A percentile compares a stretch with the other conserved stretches of the same genome.
Conservation (phyloP, 192 early-diverging fungal genomes). For the Backusella australiensis region DNA sequence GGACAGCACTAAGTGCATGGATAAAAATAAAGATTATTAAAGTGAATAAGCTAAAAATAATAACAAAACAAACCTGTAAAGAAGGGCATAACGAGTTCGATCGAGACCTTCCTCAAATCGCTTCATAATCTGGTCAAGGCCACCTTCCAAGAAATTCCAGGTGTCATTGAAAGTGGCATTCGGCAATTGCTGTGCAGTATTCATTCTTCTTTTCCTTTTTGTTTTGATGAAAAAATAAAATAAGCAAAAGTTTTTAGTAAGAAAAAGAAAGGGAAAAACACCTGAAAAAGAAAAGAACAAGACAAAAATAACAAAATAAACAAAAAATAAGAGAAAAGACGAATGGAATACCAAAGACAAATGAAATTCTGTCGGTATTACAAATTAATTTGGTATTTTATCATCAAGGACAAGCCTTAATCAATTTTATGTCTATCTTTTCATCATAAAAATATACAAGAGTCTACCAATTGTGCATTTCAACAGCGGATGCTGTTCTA, state of each 20-base stretch:
- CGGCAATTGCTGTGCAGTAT: conserved; percentile 41
- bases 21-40: neutral
- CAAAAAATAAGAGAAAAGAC: neutral
- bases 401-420: no score
- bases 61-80: conserved; percentile 70
- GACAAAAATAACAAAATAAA: neutral
- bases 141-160: conserved; percentile 73
- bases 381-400: neutral
- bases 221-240: neutral
- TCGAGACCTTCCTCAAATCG: conserved; percentile 74
- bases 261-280: neutral
- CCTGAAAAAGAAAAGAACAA: neutral
- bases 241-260: neutral
- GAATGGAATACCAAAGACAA: neutral
- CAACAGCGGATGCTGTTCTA: no score
- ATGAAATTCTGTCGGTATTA: neutral
- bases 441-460: no score
- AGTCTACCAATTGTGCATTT: no score
- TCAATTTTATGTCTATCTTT: no score
- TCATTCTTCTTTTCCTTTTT: conserved; percentile 1
- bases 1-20: conserved; percentile 16
- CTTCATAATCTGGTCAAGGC: conserved; percentile 80
- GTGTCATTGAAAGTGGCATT: conserved; percentile 56
- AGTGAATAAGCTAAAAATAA: neutral
- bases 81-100: conserved; percentile 73